Evolutionary conservation across 306 rosid genomes (phyloP).

Genomic region (Crataegus laevigata): DNA sequence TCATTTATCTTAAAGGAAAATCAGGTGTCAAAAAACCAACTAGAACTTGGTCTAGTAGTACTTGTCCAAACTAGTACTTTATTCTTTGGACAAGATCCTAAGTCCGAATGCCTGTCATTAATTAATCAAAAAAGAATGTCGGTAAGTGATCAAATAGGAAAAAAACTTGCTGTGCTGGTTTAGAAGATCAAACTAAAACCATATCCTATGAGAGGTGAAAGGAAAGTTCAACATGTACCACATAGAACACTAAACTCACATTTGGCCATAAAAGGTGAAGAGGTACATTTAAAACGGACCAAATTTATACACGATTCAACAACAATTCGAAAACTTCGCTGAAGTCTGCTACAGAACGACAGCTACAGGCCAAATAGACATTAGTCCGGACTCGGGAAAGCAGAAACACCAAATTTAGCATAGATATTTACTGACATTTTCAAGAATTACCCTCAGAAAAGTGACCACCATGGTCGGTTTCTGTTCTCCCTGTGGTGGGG

Average conservation of each 20-base stretch:
- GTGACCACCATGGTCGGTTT: slow-evolving; percentile 83
- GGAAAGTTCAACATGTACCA: background rate
- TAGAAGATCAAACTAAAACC: background rate
- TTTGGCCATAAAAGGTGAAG: background rate
- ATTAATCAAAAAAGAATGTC: no score
- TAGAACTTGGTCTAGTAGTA: no score
- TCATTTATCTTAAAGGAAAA: no score
- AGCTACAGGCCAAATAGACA: slow-evolving; percentile 15
- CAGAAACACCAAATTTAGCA: slow-evolving; percentile 20
- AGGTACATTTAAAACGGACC: background rate
- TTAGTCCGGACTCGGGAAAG: background rate
- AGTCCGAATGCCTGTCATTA: background rate
- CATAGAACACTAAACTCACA: background rate
- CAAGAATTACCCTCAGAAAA: slow-evolving; percentile 33
- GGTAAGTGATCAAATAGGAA: no score
- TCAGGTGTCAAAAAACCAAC: background rate
- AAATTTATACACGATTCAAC: background rate
- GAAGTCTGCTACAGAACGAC: background rate
- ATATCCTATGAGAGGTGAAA: background rate
- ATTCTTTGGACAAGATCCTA: background rate
- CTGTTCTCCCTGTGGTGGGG: slow-evolving; percentile 60
- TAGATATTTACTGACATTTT: slow-evolving; percentile 17
- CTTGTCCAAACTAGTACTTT: no score
- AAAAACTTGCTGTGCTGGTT: background rate
- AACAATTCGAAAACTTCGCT: background rate